Base-by-base conservation (phyloP, 345 rosid species). In the Adansonia digitata region DNA sequence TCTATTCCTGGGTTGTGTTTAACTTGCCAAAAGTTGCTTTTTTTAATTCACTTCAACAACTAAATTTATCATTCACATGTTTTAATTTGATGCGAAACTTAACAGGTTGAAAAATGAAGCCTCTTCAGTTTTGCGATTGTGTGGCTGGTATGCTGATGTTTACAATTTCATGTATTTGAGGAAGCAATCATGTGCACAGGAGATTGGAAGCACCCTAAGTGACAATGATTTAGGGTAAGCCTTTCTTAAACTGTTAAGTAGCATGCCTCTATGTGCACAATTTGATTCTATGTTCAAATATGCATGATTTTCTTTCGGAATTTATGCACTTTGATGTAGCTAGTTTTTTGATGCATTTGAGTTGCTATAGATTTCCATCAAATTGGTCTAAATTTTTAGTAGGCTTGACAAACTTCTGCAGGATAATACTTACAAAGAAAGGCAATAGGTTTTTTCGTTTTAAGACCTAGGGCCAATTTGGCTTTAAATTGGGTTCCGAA, bases 131-230 rank as follows among this genome's bases (percentile, higher is more conserved):
- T 79, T 96, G 86, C 84, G 66, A 81, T 81, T 92, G 12, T 90
- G 91, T 42, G 94, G 94, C 62, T 96, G 97, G 95, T 84, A 73
- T 45, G 85, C 84, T 61, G 78, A 92, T 56, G 94, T 91, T 26
- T 80, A 72, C 7, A 73, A 75, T 69, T 88, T 82, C 80, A 92
- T 96, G 97, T 77, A 75, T 60, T 82, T 79, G 6, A 84, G 89
- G 82, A 96, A 87, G 88, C 88, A 89, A 77, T 37, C 81, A 53
- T 83, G 83, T 45, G 45, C 77, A 11, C 73, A 69, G 55, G 87
- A 84, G 77, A 62, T 45, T 55, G 91, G 82, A 56, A 82, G 70
- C 51, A 61, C 66, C 31, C 82, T 69, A 35, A 79, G 77, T 45
- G 74, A 69, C 78, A 71, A 69, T 63, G 82, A 85, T 46, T 79